Evolutionary conservation across 1,139 yeast species (phyloP), one percentile per base, ranked within the genome.

Genomic region (Suhomyces choctaworum): DNA sequence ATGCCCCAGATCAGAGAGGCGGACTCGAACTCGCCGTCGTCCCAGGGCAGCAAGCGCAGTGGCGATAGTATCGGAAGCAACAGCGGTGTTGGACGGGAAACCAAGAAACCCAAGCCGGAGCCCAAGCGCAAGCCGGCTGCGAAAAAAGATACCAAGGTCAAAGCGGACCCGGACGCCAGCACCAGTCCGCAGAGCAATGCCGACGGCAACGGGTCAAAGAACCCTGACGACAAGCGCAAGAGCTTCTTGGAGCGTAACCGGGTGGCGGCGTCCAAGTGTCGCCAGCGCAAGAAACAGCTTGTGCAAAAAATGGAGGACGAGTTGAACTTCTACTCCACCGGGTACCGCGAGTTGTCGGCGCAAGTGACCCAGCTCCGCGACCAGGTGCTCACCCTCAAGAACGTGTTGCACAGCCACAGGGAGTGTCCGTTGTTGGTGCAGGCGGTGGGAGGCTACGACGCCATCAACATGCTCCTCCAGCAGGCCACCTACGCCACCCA

Each of bases 261-360:
- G 42, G 79, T 92, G 10, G 99, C 99, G 0, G 98, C 98, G 0
- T 80, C 94, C 25, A 90, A 89, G 60, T 94, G 97, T 66, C 78
- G 99, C 40, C 95, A 87, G 60, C 77, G 97, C 36, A 94, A 92
- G 72, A 92, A 94, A 64, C 90, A 87, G 56, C 83, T 86, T 70
- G 76, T 88, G 27, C 82, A 78, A 40, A 84, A 82, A 47, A 82
- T 92, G 77, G 95, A 90, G 57, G 79, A 74, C 31, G 95, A 89
- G 54, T 70, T 76, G 58, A 72, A 71, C 22, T 82, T 76, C 49
- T 87, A 80, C 57, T 74, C 87, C 14, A 60, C 73, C 10, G 94
- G 90, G 39, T 89, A 87, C 59, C 76, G 83, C 25, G 78, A 78
- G 32, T 63, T 89, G 37, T 74, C 80, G 12, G 62, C 68, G 3